Evolutionary conservation across 768 basidiomycete genomes (phyloP).

Genomic region (Naganishia friedmannii): DNA sequence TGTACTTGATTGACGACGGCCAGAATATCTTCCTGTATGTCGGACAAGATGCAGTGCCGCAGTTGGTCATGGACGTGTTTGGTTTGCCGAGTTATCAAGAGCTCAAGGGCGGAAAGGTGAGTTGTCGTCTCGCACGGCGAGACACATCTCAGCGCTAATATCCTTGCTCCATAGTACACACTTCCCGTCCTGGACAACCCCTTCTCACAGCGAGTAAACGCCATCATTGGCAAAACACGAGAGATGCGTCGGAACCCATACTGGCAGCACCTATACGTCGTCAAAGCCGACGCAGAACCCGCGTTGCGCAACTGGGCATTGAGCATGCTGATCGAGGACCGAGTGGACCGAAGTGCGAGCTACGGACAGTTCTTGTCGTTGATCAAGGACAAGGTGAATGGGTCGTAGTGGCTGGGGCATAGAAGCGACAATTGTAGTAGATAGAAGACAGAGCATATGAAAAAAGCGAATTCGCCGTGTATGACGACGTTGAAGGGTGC

Average conservation of each 20-base stretch:
- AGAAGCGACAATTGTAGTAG: background rate
- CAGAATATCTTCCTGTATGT: conserved; percentile 98
- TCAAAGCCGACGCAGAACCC: conserved; percentile 97
- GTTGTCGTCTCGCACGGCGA: conserved; percentile 28
- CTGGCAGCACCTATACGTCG: conserved; percentile 87
- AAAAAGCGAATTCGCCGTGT: no score
- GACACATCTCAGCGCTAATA: no score
- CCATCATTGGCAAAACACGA: conserved; percentile 86
- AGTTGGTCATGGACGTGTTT: conserved; percentile 90
- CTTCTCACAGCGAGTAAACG: conserved; percentile 93
- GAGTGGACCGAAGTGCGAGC: conserved; percentile 88
- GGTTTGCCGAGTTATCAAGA: conserved; percentile 81
- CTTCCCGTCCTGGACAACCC: conserved; percentile 86
- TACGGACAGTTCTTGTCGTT: conserved; percentile 91
- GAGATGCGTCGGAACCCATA: conserved; percentile 91
- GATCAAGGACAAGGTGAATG: conserved; percentile 78
- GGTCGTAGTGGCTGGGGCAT: background rate
- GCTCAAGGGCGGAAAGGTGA: conserved; percentile 87
- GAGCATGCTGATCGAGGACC: conserved; percentile 88
- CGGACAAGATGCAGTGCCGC: conserved; percentile 96
- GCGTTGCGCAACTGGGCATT: conserved; percentile 92
- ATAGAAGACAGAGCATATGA: no score
- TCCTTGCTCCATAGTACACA: conserved; percentile 61
- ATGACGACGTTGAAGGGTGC: conserved; percentile 8
- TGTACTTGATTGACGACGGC: conserved; percentile 94